Evolutionary conservation across 1,284 basidiomycete species (phyloP).

Genomic region (Apiotrichum mycotoxinovorans): DNA sequence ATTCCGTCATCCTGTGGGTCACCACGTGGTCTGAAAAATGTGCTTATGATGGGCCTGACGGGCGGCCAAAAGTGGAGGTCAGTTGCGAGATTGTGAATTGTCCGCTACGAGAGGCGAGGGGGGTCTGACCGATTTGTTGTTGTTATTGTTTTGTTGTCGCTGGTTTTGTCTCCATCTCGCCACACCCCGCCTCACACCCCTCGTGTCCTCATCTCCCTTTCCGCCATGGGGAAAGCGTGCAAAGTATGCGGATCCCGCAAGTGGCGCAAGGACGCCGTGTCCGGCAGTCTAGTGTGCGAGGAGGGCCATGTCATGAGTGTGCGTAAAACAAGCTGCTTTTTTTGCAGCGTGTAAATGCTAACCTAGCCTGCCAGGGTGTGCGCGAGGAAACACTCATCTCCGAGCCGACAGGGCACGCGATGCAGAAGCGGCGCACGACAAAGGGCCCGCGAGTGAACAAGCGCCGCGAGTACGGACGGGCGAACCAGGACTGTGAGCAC

Average conservation of each 20-base stretch:
- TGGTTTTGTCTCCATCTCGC: too few species aligned
- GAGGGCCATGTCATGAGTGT: slow-evolving; percentile 49
- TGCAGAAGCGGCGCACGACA: slow-evolving; percentile 35
- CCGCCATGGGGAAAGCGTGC: slow-evolving; percentile 41
- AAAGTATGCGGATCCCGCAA: slow-evolving; percentile 43
- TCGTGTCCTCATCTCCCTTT: background rate
- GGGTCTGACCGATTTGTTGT: too few species aligned
- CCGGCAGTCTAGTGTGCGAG: slow-evolving; percentile 45
- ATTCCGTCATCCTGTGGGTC: slow-evolving; percentile 1
- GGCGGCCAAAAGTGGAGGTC: slow-evolving; percentile 6
- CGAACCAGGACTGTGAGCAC: slow-evolving; percentile 37
- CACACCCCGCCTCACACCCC: too few species aligned
- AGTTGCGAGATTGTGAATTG: background rate
- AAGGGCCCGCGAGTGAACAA: slow-evolving; percentile 29
- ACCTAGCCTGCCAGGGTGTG: too few species aligned
- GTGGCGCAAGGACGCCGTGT: slow-evolving; percentile 42
- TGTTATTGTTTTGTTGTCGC: slow-evolving; percentile 1
- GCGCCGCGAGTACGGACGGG: slow-evolving; percentile 27
- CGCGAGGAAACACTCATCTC: slow-evolving; percentile 42
- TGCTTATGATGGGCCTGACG: too few species aligned
- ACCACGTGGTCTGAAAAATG: slow-evolving; percentile 13
- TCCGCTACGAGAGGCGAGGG: too few species aligned
- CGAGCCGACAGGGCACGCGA: slow-evolving; percentile 25
- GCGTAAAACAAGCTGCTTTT: slow-evolving; percentile 3
- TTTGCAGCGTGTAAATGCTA: too few species aligned